A percentile compares a stretch with the other conserved stretches of the same genome.
Conservation (phyloP, 225 moss, liverwort and hornwort genomes). For the Takakia lepidozioides region DNA sequence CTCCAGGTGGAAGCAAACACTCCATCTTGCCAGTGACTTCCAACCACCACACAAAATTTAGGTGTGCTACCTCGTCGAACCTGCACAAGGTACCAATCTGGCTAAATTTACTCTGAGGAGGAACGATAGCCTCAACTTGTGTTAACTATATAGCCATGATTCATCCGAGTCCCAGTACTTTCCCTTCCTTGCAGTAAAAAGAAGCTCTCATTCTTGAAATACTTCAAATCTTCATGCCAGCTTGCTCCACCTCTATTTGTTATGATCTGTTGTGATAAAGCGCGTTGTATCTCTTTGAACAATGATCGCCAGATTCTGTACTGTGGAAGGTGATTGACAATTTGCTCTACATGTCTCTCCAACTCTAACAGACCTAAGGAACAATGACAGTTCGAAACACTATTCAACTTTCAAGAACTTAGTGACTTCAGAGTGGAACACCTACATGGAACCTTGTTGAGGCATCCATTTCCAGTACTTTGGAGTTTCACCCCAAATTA, state of each 20-base stretch:
- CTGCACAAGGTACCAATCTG: constrained; percentile 16
- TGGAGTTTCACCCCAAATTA: background rate
- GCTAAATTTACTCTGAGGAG: background rate
- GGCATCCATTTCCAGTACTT: constrained; percentile 3
- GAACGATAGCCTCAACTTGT: background rate
- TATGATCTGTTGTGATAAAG: too few species aligned
- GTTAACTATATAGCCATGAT: too few species aligned
- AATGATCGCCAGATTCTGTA: too few species aligned
- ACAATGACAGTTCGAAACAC: background rate
- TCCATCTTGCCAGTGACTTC: constrained; percentile 25
- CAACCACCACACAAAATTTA: constrained; percentile 34
- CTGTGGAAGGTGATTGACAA: too few species aligned
- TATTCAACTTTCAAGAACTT: constrained; percentile 1
- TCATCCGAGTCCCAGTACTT: too few species aligned
- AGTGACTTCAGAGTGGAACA: background rate
- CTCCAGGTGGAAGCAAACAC: constrained; percentile 28
- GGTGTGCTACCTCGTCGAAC: constrained; percentile 26
- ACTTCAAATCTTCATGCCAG: too few species aligned
- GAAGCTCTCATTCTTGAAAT: too few species aligned
- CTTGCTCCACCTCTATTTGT: too few species aligned
- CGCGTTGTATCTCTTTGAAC: too few species aligned
- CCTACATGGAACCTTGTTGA: background rate
- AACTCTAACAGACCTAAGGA: too few species aligned
- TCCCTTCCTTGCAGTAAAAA: too few species aligned
- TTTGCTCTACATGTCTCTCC: too few species aligned